These are phyloP conservation scores for Jatropha podagrica DNA, from an alignment of 441 rosid species.

Conservation along the genomic window DNA sequence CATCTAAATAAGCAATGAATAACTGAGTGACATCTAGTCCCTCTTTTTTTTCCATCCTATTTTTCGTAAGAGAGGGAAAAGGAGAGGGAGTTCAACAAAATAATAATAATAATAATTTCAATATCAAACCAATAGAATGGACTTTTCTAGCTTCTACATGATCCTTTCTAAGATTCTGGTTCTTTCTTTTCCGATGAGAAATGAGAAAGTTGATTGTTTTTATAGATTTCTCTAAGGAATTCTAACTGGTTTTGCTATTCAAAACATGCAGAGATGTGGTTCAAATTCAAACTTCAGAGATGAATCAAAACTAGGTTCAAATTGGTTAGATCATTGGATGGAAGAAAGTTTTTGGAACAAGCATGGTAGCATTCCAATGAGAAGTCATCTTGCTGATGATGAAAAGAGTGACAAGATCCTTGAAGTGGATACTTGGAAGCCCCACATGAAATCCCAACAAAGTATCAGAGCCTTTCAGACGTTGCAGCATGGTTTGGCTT, in stretches of 20 bases:
- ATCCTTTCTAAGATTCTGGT: neutral
- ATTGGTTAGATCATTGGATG: slow-evolving; percentile 76
- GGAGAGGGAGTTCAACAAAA: neutral
- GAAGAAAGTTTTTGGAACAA: slow-evolving; percentile 49
- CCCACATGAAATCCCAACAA: slow-evolving; percentile 43
- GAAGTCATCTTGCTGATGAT: slow-evolving; percentile 37
- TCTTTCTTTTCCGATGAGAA: neutral
- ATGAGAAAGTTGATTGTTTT: neutral
- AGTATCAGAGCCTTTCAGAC: slow-evolving; percentile 41
- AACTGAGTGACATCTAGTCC: neutral
- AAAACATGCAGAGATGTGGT: slow-evolving; percentile 48
- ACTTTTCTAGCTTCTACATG: neutral
- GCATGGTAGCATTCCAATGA: slow-evolving; percentile 20
- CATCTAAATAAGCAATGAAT: neutral
- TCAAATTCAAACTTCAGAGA: slow-evolving; percentile 51
- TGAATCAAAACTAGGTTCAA: slow-evolving; percentile 43
- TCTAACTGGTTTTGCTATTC: slow-evolving; percentile 13
- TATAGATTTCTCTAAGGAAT: neutral
- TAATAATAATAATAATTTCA: neutral
- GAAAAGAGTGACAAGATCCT: slow-evolving; percentile 71
- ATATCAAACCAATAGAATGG: neutral
- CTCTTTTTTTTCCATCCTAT: neutral
- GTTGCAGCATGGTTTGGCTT: slow-evolving; percentile 37
- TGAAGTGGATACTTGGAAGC: slow-evolving; percentile 67
- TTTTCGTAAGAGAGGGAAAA: neutral